Base-by-base conservation (phyloP, 2,329 filamentous ascomycete species). In the Purpureocillium lavendulum region DNA sequence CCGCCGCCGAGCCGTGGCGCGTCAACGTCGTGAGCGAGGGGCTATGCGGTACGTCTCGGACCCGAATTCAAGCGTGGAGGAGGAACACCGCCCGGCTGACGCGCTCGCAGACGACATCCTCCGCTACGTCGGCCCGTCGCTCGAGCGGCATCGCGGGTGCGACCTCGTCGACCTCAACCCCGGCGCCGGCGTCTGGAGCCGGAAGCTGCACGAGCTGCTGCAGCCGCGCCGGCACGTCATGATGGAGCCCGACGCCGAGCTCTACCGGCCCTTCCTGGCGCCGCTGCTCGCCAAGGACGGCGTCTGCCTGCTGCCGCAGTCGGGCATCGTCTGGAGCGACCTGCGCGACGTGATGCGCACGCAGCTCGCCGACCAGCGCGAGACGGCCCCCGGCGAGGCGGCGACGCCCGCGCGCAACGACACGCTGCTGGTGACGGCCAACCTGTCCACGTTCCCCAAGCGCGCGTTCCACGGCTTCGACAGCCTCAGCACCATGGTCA, bases 101-200 rank as follows among this genome's bases (percentile, higher is more conserved):
- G 43, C 11, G 12, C 29, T 7, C 7, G 33, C 12, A 80, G 84
- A 87, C 53, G 80, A 90, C 50, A 65, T 84, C 12, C 51, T 94
- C 34, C 57, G 75, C 7, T 85, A 85, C 44, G 64, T 94, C n/a
- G 77, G 74, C 3, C 72, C 75, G 1, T 79, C 78, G 3, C 71
- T 97, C 14, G 65, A 77, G 28, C 74, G 77, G 33, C 82, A 92
- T 58, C 66, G 70, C 36, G 85, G 86, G 39, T 88, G 89, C 61
- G 88, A 94, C 52, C 73, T 97, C 33, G 67, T 98, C 51, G 90
- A 97, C 55, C 67, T 95, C 40, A 87, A 89, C 57, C 90, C 90
- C 0, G 88, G 88, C 12, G 66, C 66, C 1, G 87, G 88, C 8
- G 39, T 94, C 3, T 92, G 84, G 77, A 94, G 89, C 28, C 67